These are phyloP conservation scores for Pseudoturritis turrita DNA, from an alignment of 345 rosid genomes.

Conservation along the genomic window DNA sequence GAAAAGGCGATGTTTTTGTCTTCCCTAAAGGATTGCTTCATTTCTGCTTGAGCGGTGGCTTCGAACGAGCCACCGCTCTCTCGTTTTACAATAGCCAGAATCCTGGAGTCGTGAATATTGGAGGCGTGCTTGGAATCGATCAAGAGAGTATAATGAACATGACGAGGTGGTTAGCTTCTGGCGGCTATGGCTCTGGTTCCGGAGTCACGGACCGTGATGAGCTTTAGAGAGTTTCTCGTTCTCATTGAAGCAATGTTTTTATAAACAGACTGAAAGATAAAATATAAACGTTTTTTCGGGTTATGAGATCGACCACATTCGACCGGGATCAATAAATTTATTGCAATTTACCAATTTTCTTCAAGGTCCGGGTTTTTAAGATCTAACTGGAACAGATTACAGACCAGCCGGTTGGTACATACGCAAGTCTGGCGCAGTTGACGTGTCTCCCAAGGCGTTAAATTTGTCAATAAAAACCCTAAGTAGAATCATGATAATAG, in stretches of 20 bases:
- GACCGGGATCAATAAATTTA: not conserved
- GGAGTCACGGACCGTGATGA: constrained; percentile 7
- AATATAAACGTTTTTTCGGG: no score
- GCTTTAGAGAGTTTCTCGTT: constrained; percentile 7
- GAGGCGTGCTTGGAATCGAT: constrained; percentile 37
- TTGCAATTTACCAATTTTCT: no score
- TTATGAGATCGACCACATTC: not conserved
- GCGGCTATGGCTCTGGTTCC: constrained; percentile 3
- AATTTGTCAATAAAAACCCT: not conserved
- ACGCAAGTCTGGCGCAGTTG: not conserved
- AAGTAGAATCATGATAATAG: not conserved
- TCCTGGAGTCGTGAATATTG: constrained; percentile 59
- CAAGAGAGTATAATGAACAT: constrained; percentile 23
- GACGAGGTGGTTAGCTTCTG: constrained; percentile 27
- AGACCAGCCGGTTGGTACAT: no score
- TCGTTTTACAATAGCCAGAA: constrained; percentile 80
- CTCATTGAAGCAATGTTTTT: not conserved
- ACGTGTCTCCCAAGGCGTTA: not conserved
- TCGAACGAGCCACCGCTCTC: constrained; percentile 37
- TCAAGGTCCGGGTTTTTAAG: no score
- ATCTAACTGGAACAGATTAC: no score
- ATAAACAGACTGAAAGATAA: not conserved
- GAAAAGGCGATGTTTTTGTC: constrained; percentile 62
- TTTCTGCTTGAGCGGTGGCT: constrained; percentile 55
- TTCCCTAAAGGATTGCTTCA: constrained; percentile 73